phyloP scores from a whole-genome alignment of 129 eudicot species.

The Artemisia tridentata region DNA sequence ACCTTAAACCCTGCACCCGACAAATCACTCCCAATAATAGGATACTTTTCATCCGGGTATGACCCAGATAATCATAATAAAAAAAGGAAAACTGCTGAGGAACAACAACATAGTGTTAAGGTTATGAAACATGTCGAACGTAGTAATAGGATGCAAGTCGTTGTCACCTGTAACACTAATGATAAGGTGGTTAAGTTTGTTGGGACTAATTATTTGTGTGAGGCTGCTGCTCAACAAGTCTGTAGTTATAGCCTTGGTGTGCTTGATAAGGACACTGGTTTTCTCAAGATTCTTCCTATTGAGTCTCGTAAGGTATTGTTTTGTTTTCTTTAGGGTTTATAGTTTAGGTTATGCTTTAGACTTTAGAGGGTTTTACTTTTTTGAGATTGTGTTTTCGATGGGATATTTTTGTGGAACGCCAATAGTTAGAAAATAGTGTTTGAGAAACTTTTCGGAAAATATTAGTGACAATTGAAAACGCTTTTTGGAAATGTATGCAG shows the following conservation, averaged over 20 bases:
- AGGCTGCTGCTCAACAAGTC: slow-evolving; percentile 58
- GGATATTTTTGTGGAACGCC: too few relatives aligned
- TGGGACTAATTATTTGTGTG: slow-evolving; percentile 81
- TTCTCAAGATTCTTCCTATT: slow-evolving; percentile 70
- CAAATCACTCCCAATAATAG: slow-evolving; percentile 59
- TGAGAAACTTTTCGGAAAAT: too few relatives aligned
- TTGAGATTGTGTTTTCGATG: too few relatives aligned
- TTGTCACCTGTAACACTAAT: slow-evolving; percentile 52
- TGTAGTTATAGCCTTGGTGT: slow-evolving; percentile 70
- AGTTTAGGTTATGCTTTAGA: background rate
- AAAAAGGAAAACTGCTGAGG: background rate
- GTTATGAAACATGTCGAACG: slow-evolving; percentile 42
- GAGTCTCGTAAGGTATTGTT: slow-evolving; percentile 66
- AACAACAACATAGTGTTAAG: slow-evolving; percentile 39
- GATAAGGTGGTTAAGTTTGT: slow-evolving; percentile 57
- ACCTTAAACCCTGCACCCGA: slow-evolving; percentile 31
- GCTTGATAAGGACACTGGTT: slow-evolving; percentile 56
- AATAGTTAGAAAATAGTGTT: too few relatives aligned
- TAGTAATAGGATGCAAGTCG: slow-evolving; percentile 48
- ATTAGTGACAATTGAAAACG: too few relatives aligned
- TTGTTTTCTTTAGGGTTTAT: background rate
- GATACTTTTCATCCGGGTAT: slow-evolving; percentile 67
- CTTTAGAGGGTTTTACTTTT: too few relatives aligned
- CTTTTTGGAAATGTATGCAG: too few relatives aligned
- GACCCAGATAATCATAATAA: slow-evolving; percentile 39